Evolutionary conservation across 2,329 filamentous ascomycete species (phyloP).

Genomic region (Thielaviopsis ethacetica): DNA sequence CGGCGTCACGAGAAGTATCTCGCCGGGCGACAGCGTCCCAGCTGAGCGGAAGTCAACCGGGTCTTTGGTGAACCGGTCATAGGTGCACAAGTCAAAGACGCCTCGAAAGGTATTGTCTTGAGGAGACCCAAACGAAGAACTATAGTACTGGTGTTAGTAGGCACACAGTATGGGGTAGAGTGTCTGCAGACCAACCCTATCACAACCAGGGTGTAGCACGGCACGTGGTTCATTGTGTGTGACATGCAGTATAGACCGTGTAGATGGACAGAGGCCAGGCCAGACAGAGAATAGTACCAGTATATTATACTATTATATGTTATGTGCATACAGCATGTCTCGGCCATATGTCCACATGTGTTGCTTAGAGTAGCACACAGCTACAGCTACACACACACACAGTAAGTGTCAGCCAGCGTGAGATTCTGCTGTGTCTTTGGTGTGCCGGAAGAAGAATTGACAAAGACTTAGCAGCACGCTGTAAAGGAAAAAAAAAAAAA

Average conservation of each 20-base stretch:
- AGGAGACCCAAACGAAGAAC: slow-evolving; percentile 1
- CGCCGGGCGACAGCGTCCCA: neutral
- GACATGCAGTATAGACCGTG: neutral
- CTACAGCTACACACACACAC: too few species aligned
- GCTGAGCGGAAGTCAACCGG: neutral
- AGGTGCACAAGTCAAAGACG: neutral
- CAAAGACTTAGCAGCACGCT: too few species aligned
- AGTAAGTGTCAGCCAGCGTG: too few species aligned
- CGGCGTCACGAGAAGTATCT: neutral
- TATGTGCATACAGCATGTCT: too few species aligned
- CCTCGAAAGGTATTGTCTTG: neutral
- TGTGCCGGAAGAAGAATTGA: too few species aligned
- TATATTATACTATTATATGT: too few species aligned
- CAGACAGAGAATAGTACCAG: neutral
- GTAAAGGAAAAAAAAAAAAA: too few species aligned
- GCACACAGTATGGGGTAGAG: neutral
- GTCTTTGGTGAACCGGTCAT: neutral
- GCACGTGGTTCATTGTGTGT: neutral
- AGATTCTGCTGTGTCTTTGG: too few species aligned
- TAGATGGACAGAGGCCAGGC: too few species aligned
- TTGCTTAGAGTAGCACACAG: too few species aligned
- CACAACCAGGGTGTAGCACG: neutral
- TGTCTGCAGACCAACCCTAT: neutral
- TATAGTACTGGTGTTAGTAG: neutral
- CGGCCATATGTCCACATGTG: too few species aligned